phyloP scores from a whole-genome alignment of 257 asterid genomes.

The Capsicum baccatum region DNA sequence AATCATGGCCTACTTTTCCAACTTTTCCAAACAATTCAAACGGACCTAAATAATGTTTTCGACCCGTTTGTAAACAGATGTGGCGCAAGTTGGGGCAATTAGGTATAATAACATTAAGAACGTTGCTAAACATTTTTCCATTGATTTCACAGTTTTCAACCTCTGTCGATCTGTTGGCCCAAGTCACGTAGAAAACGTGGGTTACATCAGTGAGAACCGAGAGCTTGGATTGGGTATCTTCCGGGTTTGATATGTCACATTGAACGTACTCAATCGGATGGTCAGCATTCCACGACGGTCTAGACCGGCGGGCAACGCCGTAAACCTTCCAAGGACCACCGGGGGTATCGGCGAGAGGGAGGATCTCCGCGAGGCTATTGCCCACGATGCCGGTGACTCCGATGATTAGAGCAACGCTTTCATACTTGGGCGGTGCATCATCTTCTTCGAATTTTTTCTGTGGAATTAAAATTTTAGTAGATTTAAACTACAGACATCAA shows the following conservation, averaged over 20 bases:
- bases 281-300: conserved; percentile 84
- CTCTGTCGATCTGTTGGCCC: conserved; percentile 71
- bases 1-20: no score
- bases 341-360: conserved; percentile 93
- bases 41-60: conserved; percentile 51
- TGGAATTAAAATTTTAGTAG: background rate
- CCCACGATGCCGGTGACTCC: conserved; percentile 98
- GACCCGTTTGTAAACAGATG: conserved; percentile 77
- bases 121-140: conserved; percentile 73
- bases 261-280: conserved; percentile 73
- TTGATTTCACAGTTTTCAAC: conserved; percentile 72
- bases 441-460: conserved; percentile 74
- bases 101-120: conserved; percentile 62
- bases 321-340: conserved; percentile 99
- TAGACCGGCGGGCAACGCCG: conserved; percentile 89
- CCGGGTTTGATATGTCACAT: conserved; percentile 67
- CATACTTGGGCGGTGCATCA: conserved; percentile 62
- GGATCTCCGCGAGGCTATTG: conserved; percentile 92
- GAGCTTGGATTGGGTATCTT: conserved; percentile 61
- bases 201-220: conserved; percentile 69
- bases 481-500: no score
- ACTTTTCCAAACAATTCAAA: no score
- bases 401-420: conserved; percentile 84
- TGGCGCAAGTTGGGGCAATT: conserved; percentile 73
- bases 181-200: conserved; percentile 78